Percentiles rank a stretch among this genome's conserved stretches.
Conservation (phyloP, 2,329 filamentous ascomycete species). For the Paraphaeosphaeria minitans region DNA sequence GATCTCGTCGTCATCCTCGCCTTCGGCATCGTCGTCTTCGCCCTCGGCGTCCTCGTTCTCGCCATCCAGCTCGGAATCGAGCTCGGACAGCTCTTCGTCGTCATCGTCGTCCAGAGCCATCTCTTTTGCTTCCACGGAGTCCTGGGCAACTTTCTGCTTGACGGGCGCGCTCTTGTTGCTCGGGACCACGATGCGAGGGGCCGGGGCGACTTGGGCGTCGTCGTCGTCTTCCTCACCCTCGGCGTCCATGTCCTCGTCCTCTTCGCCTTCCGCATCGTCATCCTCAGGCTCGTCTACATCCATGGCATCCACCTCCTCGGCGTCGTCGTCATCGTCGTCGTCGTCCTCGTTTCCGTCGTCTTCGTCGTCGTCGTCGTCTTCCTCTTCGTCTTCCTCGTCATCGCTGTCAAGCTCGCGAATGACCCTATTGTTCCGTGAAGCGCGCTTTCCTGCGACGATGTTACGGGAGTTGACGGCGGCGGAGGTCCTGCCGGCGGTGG, state of each 20-base stretch:
- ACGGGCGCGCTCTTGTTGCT: conserved; percentile 30
- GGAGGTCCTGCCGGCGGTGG: conserved; percentile 45
- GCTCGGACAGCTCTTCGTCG: conserved; percentile 50
- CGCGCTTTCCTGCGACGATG: conserved; percentile 46
- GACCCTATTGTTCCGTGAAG: conserved; percentile 42
- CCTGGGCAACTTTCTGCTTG: conserved; percentile 46
- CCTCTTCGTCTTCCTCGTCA: conserved; percentile 50
- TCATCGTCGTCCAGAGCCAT: conserved; percentile 56
- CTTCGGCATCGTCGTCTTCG: conserved; percentile 50
- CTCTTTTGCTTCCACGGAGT: conserved; percentile 57
- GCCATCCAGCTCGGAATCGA: conserved; percentile 48
- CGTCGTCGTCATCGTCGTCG: conserved; percentile 48
- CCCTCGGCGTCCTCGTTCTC: conserved; percentile 56
- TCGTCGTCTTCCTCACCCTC: conserved; percentile 37
- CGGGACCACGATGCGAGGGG: conserved; percentile 32
- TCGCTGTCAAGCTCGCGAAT: conserved; percentile 49
- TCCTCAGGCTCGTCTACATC: conserved; percentile 40
- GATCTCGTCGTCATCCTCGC: conserved; percentile 49
- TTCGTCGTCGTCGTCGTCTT: conserved; percentile 47
- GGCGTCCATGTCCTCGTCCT: conserved; percentile 45
- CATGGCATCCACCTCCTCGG: conserved; percentile 41
- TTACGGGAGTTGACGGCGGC: conserved; percentile 42
- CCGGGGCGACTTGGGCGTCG: conserved; percentile 33
- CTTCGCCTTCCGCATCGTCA: conserved; percentile 46
- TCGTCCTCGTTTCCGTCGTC: conserved; percentile 40